These are phyloP conservation scores for Akanthomyces muscarius DNA, from an alignment of 2,329 filamentous ascomycete genomes.

Conservation along the genomic window DNA sequence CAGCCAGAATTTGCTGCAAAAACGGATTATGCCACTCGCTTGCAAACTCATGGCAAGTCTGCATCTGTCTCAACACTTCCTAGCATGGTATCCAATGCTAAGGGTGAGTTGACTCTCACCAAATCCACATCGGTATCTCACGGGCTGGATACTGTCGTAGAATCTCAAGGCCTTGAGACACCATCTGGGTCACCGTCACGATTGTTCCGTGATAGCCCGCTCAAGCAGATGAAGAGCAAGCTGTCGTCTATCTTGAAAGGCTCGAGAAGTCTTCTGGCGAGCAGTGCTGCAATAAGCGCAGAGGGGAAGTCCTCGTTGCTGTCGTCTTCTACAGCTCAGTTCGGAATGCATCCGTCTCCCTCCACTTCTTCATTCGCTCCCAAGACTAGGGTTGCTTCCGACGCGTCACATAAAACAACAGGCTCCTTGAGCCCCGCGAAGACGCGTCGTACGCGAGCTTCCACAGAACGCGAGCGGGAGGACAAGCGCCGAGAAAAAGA, in stretches of 20 bases:
- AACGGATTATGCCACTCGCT: background rate
- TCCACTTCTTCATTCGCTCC: conserved; percentile 47
- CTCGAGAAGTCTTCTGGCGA: conserved; percentile 81
- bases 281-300: conserved; percentile 61
- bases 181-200: conserved; percentile 55
- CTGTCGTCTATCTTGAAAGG: conserved; percentile 86
- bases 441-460: conserved; percentile 52
- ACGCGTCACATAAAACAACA: conserved; percentile 18
- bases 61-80: conserved; percentile 56
- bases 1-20: conserved; percentile 34
- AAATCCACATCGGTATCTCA: conserved; percentile 58
- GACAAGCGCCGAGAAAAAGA: conserved; percentile 66
- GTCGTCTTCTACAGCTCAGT: conserved; percentile 48
- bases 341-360: conserved; percentile 40
- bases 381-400: conserved; percentile 24
- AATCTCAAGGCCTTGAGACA: conserved; percentile 41
- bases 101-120: conserved; percentile 38
- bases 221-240: conserved; percentile 91
- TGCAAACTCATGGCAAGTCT: conserved; percentile 51
- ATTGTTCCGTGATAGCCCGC: conserved; percentile 64
- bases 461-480: conserved; percentile 57
- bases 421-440: conserved; percentile 39
- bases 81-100: conserved; percentile 19
- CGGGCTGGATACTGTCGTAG: conserved; percentile 45
- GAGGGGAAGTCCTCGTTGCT: conserved; percentile 57